Base-by-base conservation (phyloP, 2,329 filamentous ascomycete species). In the Parastagonospora avenae region DNA sequence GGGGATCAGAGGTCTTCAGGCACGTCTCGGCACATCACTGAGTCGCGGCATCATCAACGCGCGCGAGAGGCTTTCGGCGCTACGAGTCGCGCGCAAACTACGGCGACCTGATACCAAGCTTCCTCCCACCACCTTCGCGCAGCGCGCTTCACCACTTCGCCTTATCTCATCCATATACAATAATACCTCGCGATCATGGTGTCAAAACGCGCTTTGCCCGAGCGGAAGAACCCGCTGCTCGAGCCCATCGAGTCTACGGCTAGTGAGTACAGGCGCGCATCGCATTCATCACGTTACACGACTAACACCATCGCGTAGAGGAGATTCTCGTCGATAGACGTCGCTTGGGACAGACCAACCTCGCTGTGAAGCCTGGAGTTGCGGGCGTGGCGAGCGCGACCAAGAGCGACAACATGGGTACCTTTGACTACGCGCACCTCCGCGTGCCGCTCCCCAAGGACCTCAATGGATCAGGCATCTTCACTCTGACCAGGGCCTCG, bases 361-460 rank as follows among this genome's bases (percentile, higher is more conserved):
- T 99, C 58, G 87, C 88, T 8, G 86, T 92, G 45, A 94, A 92
- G 78, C 86, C 91, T 66, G 86, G 87, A 30, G 86, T 89, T 63
- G 79, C 87, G n/a, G 85, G 85, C 52, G 84, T 85, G 8, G 82
- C 84, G 33, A 88, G 86, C 73, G 87, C 91, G 57, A 85, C 86
- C 49, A 90, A 91, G 71, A 80, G 85, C 40, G 82, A 88, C 60
- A 86, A 88, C 62, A 80, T 94, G 54, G 91, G 91, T 44, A 85
- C 88, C 40, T 96, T 99, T 72, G 94, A 97, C 76, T 99, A 99
- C 75, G 93, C 92, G 59, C 94, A 99, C 73, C 82, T 99, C 42
- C 89, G 93, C 68, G 93, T 92, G 54, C 93, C 94, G 11, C 79
- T 99, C 40, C 94, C 94, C 42, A 94, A 92, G 75, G 92, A 94